Percentiles rank a stretch among this genome's conserved stretches.
These are phyloP conservation scores for Alternaria triticina DNA, from an alignment of 2,329 filamentous ascomycete genomes.

Conservation along the genomic window DNA sequence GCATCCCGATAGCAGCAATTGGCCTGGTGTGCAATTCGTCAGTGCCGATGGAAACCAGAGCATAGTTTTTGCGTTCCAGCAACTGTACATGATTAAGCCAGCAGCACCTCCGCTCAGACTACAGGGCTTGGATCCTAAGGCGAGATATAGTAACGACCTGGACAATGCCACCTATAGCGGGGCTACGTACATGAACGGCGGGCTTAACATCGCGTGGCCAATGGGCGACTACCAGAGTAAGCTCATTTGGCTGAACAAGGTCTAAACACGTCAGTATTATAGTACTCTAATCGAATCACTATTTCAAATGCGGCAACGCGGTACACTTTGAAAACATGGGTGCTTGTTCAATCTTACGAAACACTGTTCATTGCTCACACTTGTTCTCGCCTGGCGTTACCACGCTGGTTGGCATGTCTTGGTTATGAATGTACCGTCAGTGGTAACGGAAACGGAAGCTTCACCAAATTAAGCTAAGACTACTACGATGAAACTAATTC, in stretches of 20 bases:
- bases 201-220: conserved; percentile 61
- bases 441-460: neutral
- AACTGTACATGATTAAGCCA: conserved; percentile 61
- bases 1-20: conserved; percentile 65
- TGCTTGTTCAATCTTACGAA: neutral
- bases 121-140: conserved; percentile 62
- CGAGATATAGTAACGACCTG: conserved; percentile 59
- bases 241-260: conserved; percentile 62
- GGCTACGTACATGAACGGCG: conserved; percentile 67
- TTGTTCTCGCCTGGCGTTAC: neutral
- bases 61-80: conserved; percentile 67
- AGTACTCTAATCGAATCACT: neutral
- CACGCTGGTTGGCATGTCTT: neutral
- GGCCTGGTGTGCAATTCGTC: conserved; percentile 67
- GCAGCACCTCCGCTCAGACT: conserved; percentile 60
- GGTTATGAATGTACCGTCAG: neutral
- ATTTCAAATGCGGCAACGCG: neutral
- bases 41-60: conserved; percentile 58
- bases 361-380: neutral
- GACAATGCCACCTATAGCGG: conserved; percentile 63
- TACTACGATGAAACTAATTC: neutral
- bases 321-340: neutral
- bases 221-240: conserved; percentile 63
- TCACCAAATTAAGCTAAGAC: neutral
- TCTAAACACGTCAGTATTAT: neutral